Base-by-base conservation (phyloP, 73 alveolate genomes). In the Paramecium pentaurelia region DNA sequence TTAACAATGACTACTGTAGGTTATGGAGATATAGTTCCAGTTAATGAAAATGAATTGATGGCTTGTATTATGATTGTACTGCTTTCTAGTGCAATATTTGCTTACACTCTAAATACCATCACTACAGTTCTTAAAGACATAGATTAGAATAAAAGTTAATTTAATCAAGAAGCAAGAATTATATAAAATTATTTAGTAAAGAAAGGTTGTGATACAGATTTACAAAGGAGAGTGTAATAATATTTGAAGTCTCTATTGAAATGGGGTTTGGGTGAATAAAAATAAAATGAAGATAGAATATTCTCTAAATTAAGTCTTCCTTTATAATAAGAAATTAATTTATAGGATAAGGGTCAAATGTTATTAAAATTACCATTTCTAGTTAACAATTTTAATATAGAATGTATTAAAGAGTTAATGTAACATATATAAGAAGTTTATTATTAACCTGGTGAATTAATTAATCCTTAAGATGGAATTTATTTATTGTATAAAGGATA, bases 1-100 rank as follows among this genome's bases (percentile, higher is more conserved):
- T 28, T 87, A 11, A 87, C 93, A 1, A 87, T 87, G 93, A 70
- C 86, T 3, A 87, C 93, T 0, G 93, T 87, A 6, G 93, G 93
- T 32, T 87, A 87, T 68, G 93, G 93, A 5, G 93, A 87, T 42
- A 87, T 87, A 1, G 93, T 87, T 8, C 93, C 93, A 16, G 77
- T 87, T 4, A 87, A 73, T 54, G 16, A 60, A 40, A 36, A 22
- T 38, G 93, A 87, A 64, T 60, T 42, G 27, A 18, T 87, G 18
- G 60, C 84, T 60, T 73, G 84, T 4, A 87, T 87, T 3, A 54
- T 38, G 20, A 87, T 87, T 51, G 73, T 77, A 32, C 25, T 87
- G 22, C 60, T 87, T 14, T 64, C 88, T 6, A 77, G 88, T 38
- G 93, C 88, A 36, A 77, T 87, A 4, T 87, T 87, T 54, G 93